These are phyloP conservation scores for Globisporangium camurandrum DNA, from an alignment of 352 stramenopile species.

Conservation along the genomic window DNA sequence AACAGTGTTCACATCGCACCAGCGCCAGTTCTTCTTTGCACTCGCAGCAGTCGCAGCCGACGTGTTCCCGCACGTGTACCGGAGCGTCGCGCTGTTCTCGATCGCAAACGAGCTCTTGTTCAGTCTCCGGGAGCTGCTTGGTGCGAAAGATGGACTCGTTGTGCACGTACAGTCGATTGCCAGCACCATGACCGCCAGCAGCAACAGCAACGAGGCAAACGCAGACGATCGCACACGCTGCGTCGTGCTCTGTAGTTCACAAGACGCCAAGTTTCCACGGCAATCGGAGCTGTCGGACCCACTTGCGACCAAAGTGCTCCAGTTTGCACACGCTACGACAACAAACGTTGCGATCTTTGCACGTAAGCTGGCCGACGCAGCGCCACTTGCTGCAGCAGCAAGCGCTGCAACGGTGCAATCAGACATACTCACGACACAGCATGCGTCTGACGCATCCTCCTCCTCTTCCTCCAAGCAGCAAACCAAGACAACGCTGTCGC, in stretches of 20 bases:
- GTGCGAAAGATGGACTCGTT: constrained; percentile 37
- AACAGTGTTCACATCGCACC: constrained; percentile 34
- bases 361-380: constrained; percentile 9
- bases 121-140: constrained; percentile 31
- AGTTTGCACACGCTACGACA: constrained; percentile 20
- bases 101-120: constrained; percentile 35
- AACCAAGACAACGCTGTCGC: constrained; percentile 1
- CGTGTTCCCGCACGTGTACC: constrained; percentile 47
- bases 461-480: too few species aligned
- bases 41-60: constrained; percentile 37
- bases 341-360: constrained; percentile 10
- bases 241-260: constrained; percentile 21
- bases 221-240: neutral
- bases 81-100: constrained; percentile 43
- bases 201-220: neutral
- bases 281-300: constrained; percentile 14
- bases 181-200: neutral
- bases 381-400: neutral
- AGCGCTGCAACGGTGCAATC: neutral
- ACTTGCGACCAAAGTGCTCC: constrained; percentile 22
- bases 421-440: too few species aligned
- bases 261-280: constrained; percentile 19
- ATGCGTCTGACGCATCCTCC: too few species aligned
- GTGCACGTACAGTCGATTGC: constrained; percentile 13
- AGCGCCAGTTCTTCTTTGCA: constrained; percentile 51